Evolutionary conservation across 495 filamentous ascomycete genomes (phyloP).

Genomic region (Cercophora scortea): DNA sequence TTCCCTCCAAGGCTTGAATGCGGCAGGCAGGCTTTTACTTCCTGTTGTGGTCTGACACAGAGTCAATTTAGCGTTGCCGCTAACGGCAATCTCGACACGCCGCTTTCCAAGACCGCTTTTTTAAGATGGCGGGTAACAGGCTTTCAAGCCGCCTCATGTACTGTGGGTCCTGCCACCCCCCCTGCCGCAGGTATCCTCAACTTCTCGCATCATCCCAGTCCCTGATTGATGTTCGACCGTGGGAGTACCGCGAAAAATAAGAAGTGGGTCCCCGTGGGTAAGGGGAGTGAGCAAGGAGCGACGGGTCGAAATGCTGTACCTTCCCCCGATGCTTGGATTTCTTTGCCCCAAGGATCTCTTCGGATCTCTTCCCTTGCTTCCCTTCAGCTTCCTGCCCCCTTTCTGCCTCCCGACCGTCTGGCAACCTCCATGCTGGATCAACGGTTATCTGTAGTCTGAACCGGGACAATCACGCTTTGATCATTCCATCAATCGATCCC

Average conservation of each 20-base stretch:
- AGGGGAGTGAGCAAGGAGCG: constrained; percentile 6
- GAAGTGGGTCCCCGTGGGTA: constrained; percentile 2
- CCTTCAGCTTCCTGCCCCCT: constrained; percentile 7
- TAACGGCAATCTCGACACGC: no score
- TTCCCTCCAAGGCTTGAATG: no score
- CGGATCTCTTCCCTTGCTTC: constrained; percentile 18
- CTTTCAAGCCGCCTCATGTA: background rate
- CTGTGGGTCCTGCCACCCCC: background rate
- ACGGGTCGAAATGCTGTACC: background rate
- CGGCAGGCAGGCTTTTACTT: no score
- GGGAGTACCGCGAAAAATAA: background rate
- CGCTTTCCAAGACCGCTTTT: background rate
- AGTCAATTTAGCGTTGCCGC: no score
- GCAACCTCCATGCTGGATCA: no score
- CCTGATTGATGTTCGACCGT: background rate
- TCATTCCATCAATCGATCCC: no score
- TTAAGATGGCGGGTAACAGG: background rate
- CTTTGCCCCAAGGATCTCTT: constrained; percentile 16
- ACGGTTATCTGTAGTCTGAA: no score
- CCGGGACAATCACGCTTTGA: no score
- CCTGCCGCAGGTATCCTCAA: background rate
- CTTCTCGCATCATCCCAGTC: background rate
- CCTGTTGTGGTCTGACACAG: no score
- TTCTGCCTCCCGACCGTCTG: no score
- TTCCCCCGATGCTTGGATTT: constrained; percentile 15